Evolutionary conservation across 805 yeast species (phyloP).

Genomic region (Saturnispora zaruensis): DNA sequence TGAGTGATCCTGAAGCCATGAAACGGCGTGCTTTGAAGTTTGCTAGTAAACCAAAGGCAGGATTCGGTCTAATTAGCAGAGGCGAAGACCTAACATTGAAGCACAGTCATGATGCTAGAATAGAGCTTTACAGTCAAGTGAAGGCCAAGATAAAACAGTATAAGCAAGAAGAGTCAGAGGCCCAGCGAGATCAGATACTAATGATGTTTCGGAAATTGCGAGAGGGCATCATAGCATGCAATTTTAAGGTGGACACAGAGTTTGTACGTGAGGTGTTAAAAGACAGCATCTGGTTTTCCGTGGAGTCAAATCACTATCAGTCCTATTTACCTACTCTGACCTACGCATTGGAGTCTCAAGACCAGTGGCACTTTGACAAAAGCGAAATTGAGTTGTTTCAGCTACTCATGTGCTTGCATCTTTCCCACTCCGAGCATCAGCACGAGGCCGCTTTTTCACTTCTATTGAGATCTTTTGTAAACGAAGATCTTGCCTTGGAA

Average conservation of each 20-base stretch:
- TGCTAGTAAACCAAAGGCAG: conserved; percentile 17
- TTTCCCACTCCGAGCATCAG: conserved; percentile 33
- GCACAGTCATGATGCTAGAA: conserved; percentile 34
- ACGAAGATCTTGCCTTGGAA: neutral
- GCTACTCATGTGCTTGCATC: conserved; percentile 37
- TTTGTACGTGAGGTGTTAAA: conserved; percentile 40
- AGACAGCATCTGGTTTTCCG: conserved; percentile 38
- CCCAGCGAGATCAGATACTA: conserved; percentile 24
- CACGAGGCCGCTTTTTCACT: conserved; percentile 27
- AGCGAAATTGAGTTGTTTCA: conserved; percentile 33
- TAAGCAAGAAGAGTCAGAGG: neutral
- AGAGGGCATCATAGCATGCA: conserved; percentile 40
- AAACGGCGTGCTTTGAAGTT: conserved; percentile 30
- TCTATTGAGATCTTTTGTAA: conserved; percentile 6
- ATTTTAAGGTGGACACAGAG: conserved; percentile 22
- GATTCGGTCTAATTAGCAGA: conserved; percentile 50
- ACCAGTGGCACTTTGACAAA: conserved; percentile 5
- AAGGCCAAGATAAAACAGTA: conserved; percentile 18
- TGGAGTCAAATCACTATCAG: conserved; percentile 40
- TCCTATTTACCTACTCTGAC: conserved; percentile 47
- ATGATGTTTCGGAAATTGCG: conserved; percentile 43
- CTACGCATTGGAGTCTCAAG: conserved; percentile 30
- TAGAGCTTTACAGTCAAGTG: conserved; percentile 32
- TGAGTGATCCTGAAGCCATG: conserved; percentile 6
- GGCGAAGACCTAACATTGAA: conserved; percentile 48